phyloP scores from a whole-genome alignment of 108 stramenopile genomes.

The Discostella stelligeroides region DNA sequence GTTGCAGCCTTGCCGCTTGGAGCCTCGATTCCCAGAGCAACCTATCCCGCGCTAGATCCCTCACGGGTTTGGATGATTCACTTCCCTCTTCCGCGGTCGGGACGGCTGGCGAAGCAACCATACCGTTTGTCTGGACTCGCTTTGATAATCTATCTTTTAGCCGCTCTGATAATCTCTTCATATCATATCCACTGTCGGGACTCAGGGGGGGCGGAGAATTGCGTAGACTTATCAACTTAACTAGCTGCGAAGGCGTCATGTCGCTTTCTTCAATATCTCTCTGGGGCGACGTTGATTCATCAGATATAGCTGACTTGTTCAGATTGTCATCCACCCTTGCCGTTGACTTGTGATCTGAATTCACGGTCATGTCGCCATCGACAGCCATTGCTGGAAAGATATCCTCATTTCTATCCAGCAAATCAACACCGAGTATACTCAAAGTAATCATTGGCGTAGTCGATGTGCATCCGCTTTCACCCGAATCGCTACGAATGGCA shows the following conservation, averaged over 20 bases:
- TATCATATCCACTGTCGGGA: constrained; percentile 7
- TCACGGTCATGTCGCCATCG: not conserved
- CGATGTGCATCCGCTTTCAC: constrained; percentile 4
- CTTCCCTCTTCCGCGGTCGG: not conserved
- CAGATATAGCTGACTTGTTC: not conserved
- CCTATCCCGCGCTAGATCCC: constrained; percentile 2
- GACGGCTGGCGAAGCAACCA: not conserved
- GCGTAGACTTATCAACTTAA: not conserved
- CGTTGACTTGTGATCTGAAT: not conserved
- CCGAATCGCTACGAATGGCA: constrained; percentile 2
- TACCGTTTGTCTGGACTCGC: constrained; percentile 7
- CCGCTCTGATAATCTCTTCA: constrained; percentile 23
- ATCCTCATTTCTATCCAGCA: too few relatives aligned
- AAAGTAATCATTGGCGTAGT: not conserved
- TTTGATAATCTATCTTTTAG: constrained; percentile 25
- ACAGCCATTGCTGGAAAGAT: too few relatives aligned
- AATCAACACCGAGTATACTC: not conserved
- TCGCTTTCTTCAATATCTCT: not conserved
- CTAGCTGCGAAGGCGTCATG: not conserved
- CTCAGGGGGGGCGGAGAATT: not conserved
- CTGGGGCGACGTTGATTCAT: not conserved
- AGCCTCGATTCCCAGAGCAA: not conserved
- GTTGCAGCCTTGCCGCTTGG: not conserved
- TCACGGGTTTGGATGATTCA: not conserved
- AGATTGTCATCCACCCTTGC: not conserved